These are phyloP conservation scores for Backusella tarrabulga DNA, from an alignment of 192 early-diverging fungal species.

Conservation along the genomic window DNA sequence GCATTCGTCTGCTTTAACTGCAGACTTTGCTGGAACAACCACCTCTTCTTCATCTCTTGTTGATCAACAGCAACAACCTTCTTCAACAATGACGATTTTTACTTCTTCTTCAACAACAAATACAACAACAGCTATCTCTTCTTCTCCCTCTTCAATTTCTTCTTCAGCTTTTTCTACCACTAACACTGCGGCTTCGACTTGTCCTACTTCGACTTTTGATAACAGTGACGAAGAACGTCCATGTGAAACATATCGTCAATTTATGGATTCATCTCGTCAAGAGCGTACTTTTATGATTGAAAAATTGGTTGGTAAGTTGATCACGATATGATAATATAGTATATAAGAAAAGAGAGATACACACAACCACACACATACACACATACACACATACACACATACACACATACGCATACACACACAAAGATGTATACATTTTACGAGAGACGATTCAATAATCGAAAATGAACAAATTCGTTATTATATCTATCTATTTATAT, in stretches of 20 bases:
- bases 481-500: neutral
- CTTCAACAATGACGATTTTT: neutral
- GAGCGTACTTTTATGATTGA: conserved; percentile 17
- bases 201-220: neutral
- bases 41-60: neutral
- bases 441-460: neutral
- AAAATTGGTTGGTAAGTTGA: conserved; percentile 15
- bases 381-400: neutral
- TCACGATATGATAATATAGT: neutral
- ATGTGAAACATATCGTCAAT: conserved; percentile 17
- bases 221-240: conserved; percentile 14
- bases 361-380: neutral
- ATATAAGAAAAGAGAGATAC: neutral
- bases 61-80: neutral
- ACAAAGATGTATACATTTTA: neutral
- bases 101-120: neutral
- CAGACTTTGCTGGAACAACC: neutral
- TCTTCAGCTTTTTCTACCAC: neutral
- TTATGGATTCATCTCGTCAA: conserved; percentile 8
- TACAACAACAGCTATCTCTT: neutral
- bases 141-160: too few relatives aligned
- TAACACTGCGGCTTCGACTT: neutral
- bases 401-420: neutral
- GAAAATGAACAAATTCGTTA: neutral
- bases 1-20: neutral